phyloP scores from a whole-genome alignment of 192 early-diverging fungal genomes.

The Chytriomyces sp. region DNA sequence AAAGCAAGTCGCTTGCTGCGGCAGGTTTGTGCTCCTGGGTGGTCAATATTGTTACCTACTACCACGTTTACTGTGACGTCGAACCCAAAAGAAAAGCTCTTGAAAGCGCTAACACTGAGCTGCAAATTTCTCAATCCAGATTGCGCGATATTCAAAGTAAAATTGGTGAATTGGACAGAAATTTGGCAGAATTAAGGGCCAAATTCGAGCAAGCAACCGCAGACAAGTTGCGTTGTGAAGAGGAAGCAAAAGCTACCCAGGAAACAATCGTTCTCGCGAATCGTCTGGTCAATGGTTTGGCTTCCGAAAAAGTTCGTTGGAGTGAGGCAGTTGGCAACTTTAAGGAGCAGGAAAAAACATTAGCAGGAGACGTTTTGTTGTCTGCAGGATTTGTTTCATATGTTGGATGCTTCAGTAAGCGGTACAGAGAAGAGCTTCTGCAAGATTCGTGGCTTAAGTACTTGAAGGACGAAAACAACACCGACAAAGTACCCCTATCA shows the following conservation, averaged over 20 bases:
- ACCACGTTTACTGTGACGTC: conserved; percentile 65
- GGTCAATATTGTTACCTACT: conserved; percentile 66
- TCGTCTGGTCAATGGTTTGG: conserved; percentile 65
- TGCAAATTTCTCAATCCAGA: conserved; percentile 56
- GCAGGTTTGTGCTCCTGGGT: conserved; percentile 68
- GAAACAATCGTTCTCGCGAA: conserved; percentile 67
- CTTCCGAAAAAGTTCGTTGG: conserved; percentile 71
- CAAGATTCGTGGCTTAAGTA: conserved; percentile 62
- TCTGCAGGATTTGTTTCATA: conserved; percentile 67
- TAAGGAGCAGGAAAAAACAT: conserved; percentile 69
- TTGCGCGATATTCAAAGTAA: conserved; percentile 62
- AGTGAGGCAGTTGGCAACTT: conserved; percentile 63
- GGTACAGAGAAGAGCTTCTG: conserved; percentile 61
- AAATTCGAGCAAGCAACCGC: conserved; percentile 69
- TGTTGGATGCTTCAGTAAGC: conserved; percentile 67
- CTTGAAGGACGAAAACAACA: conserved; percentile 44
- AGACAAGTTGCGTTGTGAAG: conserved; percentile 65
- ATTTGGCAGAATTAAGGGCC: conserved; percentile 60
- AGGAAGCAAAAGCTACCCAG: conserved; percentile 64
- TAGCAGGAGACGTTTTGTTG: conserved; percentile 63
- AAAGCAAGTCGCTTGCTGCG: conserved; percentile 65
- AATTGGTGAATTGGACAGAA: conserved; percentile 62
- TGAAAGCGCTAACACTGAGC: conserved; percentile 58
- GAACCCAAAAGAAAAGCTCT: conserved; percentile 66
- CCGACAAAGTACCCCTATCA: conserved; percentile 56